These are phyloP conservation scores for Pseudozyma tsukubaensis DNA, from an alignment of 1,284 basidiomycete species.

Conservation along the genomic window DNA sequence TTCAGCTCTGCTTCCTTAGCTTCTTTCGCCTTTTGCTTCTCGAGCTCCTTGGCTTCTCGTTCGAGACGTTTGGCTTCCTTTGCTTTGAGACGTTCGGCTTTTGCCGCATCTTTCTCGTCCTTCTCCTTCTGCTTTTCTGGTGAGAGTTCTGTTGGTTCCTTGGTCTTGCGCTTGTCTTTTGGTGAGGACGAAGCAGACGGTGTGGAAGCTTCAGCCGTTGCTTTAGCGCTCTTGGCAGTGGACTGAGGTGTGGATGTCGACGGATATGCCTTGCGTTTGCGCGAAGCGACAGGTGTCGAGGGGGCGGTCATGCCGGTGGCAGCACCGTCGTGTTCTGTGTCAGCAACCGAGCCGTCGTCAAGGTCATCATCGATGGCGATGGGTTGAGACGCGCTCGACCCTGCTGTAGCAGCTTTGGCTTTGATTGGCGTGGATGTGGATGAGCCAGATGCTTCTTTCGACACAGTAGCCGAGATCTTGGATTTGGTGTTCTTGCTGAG, in stretches of 20 bases:
- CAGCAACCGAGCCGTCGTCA: slow-evolving; percentile 34
- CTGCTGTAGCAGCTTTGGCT: slow-evolving; percentile 3
- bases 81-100: slow-evolving; percentile 59
- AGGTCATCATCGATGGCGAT: slow-evolving; percentile 43
- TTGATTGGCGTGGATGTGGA: slow-evolving; percentile 14
- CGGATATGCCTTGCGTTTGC: slow-evolving; percentile 32
- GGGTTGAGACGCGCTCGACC: slow-evolving; percentile 19
- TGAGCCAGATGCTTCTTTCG: slow-evolving; percentile 3
- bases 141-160: slow-evolving; percentile 40
- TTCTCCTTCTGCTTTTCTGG: slow-evolving; percentile 68
- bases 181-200: slow-evolving; percentile 33
- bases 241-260: slow-evolving; percentile 35
- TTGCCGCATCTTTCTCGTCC: slow-evolving; percentile 70
- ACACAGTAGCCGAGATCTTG: slow-evolving; percentile 37
- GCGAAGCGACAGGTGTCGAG: slow-evolving; percentile 24
- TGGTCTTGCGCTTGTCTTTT: slow-evolving; percentile 50
- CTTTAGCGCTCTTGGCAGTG: slow-evolving; percentile 16
- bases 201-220: slow-evolving; percentile 21
- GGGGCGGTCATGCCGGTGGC: slow-evolving; percentile 8
- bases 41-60: slow-evolving; percentile 56
- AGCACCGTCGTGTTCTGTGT: slow-evolving; percentile 17
- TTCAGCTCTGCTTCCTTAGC: slow-evolving; percentile 67
- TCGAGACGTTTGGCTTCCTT: slow-evolving; percentile 54
- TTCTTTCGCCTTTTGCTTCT: slow-evolving; percentile 65
- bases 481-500: slow-evolving; percentile 41